Evolutionary conservation across 2,329 filamentous ascomycete genomes (phyloP).

Genomic region (Cladosporium austrohemisphaericum): DNA sequence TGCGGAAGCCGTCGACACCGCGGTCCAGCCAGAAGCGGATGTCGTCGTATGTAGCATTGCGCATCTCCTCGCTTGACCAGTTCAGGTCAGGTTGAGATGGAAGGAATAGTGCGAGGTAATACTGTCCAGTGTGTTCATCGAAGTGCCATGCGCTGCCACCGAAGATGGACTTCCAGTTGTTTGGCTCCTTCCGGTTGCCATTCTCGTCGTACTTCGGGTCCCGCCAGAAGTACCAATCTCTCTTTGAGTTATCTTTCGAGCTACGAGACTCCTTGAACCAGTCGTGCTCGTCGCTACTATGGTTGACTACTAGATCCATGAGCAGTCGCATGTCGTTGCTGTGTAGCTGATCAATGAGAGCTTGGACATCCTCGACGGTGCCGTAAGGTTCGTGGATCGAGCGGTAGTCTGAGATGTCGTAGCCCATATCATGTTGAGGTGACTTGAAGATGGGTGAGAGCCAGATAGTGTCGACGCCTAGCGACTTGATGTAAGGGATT

Average conservation of each 20-base stretch:
- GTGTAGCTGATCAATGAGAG: constrained; percentile 58
- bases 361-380: constrained; percentile 62
- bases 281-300: constrained; percentile 62
- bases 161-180: constrained; percentile 69
- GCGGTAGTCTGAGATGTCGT: constrained; percentile 67
- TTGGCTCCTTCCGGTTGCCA: constrained; percentile 65
- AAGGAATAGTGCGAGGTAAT: constrained; percentile 73
- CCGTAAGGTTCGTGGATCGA: constrained; percentile 63
- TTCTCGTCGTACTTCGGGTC: constrained; percentile 42
- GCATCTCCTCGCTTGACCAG: constrained; percentile 68
- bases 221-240: constrained; percentile 57
- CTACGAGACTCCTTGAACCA: constrained; percentile 57
- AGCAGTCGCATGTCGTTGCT: constrained; percentile 65
- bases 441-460: constrained; percentile 59
- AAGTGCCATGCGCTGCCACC: constrained; percentile 61
- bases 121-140: constrained; percentile 68
- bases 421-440: constrained; percentile 66
- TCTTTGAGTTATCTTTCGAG: constrained; percentile 48
- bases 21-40: constrained; percentile 67
- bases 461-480: constrained; percentile 65
- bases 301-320: constrained; percentile 73
- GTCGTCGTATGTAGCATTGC: constrained; percentile 65
- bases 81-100: constrained; percentile 79
- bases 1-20: constrained; percentile 54
- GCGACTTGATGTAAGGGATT: constrained; percentile 57